Base-by-base conservation (phyloP, 2,329 filamentous ascomycete species). In the Aspergillus transmontanensis region DNA sequence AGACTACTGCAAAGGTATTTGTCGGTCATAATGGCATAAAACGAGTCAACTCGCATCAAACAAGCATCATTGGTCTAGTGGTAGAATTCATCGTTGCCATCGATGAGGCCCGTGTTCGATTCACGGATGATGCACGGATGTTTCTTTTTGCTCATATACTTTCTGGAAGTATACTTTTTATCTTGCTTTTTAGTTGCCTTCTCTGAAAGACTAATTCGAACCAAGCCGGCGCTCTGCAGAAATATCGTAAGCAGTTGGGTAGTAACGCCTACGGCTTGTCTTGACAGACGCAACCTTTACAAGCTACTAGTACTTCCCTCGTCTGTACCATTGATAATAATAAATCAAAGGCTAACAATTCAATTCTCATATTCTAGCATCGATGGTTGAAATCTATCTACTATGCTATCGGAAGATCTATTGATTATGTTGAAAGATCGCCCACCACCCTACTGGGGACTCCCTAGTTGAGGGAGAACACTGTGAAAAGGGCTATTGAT, bases 51-150 rank as follows among this genome's bases (percentile, higher is more conserved):
- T 32, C 14, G 2, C 19, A 39, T 55, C n/a, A 39, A 55, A 1
- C 16, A 19, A 72, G 76, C 76, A 79, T 78, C 75, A 76, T 78
- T 79, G 76, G 76, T 79, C 76, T 79, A 79, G 76, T 79, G 76
- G 76, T 79, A 79, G 76, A 78, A 78, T 78, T 78, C 76, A 71
- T 78, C 76, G 76, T 78, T 78, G 76, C 76, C 76, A 79, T 80
- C 78, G 78, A 80, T 72, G 78, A 79, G 78, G 77, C 78, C 77
- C 78, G 77, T 77, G 78, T 80, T 80, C 78, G 78, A 80, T 80
- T 80, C 78, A 78, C 78, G 78, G 78, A 78, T 78, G 77, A 79
- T 79, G 78, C 77, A 79, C 7, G 60, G 3, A 11, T 16, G 5
- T 55, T 39, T 39, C 12, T 55, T 41, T 55, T 39, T 54, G 26